These are phyloP conservation scores for Kurtzmaniella natalensis DNA, from an alignment of 1,139 yeast species.

Conservation along the genomic window DNA sequence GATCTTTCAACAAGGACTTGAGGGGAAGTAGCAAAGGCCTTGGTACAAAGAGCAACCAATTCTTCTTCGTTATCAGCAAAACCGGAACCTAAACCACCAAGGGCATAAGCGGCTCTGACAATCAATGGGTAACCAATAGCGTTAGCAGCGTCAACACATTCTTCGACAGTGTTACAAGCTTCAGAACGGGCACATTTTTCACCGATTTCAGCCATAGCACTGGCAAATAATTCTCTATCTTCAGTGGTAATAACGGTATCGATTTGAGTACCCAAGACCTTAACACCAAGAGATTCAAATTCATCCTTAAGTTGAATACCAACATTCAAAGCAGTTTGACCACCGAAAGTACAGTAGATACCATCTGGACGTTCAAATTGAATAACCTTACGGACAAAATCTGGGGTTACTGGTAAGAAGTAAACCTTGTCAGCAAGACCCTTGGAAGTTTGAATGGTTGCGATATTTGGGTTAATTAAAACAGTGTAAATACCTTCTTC, in stretches of 20 bases:
- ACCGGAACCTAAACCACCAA: conserved; percentile 98
- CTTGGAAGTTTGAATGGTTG: conserved; percentile 97
- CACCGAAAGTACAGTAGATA: conserved; percentile 95
- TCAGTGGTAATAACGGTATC: conserved; percentile 96
- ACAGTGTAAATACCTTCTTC: conserved; percentile 97
- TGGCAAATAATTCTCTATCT: conserved; percentile 93
- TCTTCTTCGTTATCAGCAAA: conserved; percentile 90
- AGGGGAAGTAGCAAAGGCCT: conserved; percentile 94
- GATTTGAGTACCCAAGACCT: conserved; percentile 94
- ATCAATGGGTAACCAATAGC: conserved; percentile 93
- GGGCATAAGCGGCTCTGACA: conserved; percentile 95
- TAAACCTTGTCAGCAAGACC: conserved; percentile 98
- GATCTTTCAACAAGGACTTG: conserved; percentile 94
- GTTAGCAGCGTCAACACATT: conserved; percentile 80
- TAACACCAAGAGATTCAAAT: conserved; percentile 85
- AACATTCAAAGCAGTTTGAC: conserved; percentile 95
- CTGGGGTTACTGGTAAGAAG: conserved; percentile 94
- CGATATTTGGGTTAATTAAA: conserved; percentile 94
- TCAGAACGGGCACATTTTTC: conserved; percentile 94
- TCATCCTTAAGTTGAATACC: conserved; percentile 95
- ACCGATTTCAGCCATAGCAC: conserved; percentile 89
- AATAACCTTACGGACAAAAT: conserved; percentile 92
- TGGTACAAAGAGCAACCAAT: conserved; percentile 76
- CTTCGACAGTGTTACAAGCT: conserved; percentile 74
- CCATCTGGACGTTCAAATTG: conserved; percentile 96